Base-by-base conservation (phyloP, 176 grass and related monocot genomes). In the Canna indica region DNA sequence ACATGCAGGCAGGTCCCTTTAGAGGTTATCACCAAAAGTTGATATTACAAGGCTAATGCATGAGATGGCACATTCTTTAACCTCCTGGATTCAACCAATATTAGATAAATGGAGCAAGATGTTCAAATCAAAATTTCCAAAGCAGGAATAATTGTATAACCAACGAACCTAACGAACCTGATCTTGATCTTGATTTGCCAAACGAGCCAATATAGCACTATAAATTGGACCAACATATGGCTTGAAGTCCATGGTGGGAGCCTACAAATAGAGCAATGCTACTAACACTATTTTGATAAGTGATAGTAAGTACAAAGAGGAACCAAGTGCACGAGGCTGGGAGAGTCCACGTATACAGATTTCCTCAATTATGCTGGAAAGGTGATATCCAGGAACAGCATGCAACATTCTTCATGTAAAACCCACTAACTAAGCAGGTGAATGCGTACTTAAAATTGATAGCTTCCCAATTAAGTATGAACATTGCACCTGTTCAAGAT, bases 111-210 rank as follows among this genome's bases (percentile, higher is more conserved):
- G 32, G 26, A 32, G 48, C 82, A 88, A 79, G 86, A 81, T 81
- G 82, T 93, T 42, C 18, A 34, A 53, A 52, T 8, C 34, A n/a
- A n/a, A n/a, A n/a, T n/a, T n/a, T n/a, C n/a, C n/a, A n/a, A n/a
- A n/a, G n/a, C 1, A 36, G 59, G 24, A 42, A 24, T 3, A 14
- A 20, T 28, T 72, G 67, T 60, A 60, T 17, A 38, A 73, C 65
- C 58, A 79, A n/a, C n/a, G n/a, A n/a, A n/a, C n/a, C n/a, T n/a
- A 46, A 59, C 24, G 27, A 26, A 99, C 94, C 94, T 99, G 94
- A 87, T 99, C 94, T 82, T 99, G 94, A 85, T 99, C 94, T 80
- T 99, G 94, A 99, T 99, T 99, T 71, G 90, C 89, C 65, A 99
- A 81, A 50, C 94, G 94, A 17, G 86, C 81, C 67, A 99, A 69